Evolutionary conservation across 306 rosid genomes (phyloP), one percentile per base, ranked within the genome.

Genomic region (Alnus glutinosa): DNA sequence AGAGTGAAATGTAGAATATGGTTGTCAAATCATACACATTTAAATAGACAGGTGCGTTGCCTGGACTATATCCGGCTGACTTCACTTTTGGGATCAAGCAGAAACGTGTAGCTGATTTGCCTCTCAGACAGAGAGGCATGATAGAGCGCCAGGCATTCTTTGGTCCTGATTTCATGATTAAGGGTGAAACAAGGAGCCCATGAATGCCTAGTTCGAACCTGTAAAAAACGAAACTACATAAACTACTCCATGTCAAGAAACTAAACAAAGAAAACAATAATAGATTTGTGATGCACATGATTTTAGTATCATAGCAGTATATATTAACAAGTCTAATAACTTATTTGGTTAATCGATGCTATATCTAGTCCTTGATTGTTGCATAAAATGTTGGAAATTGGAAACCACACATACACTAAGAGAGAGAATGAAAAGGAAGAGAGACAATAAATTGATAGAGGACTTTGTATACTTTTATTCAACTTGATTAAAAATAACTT

Each of bases 21-120:
- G 91, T 82, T 19, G 98, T 94, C 78, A 94, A 89, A 85, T 94
- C 98, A 80, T 94, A 94, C 42, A 94, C 97, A 84, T 92, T 94
- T 75, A 94, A 92, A 86, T 94, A 94, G 52, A 94, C 97, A 74
- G 97, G 97, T 23, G 92, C 7, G 58, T 86, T 86, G 73, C 92
- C 92, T 14, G 93, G 87, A 81, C 82, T 75, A 77, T 52, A 85
- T 66, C 77, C 90, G 19, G 88, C 89, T 51, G 90, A 78, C 82
- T 89, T 91, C 81, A 87, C 91, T 75, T 85, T 91, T 30, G 93
- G 85, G 87, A 92, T 91, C 82, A 94, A 71, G 86, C 92, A 91
- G 79, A 92, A 92, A 34, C 86, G 90, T 19, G 92, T 76, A 67
- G 90, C 86, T 14, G 94, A 82, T 85, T 92, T 90, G 84, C 92